Conservation (phyloP, 2,329 filamentous ascomycete genomes). For the Coleophoma crateriformis region DNA sequence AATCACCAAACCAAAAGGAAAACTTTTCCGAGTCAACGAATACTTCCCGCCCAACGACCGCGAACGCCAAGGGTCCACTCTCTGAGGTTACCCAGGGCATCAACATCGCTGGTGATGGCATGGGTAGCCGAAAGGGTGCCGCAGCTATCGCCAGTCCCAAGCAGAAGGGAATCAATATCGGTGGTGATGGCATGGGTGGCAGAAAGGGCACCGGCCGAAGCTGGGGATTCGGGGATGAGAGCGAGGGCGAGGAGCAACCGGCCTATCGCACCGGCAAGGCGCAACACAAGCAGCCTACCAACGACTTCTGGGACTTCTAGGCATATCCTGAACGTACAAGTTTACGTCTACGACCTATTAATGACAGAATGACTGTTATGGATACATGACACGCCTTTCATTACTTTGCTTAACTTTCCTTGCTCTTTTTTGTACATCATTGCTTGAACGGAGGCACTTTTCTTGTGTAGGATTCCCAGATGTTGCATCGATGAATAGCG, state of each 20-base stretch:
- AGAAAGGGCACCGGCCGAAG: constrained; percentile 25
- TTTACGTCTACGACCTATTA: neutral
- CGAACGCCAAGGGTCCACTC: constrained; percentile 20
- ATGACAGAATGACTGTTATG: constrained; percentile 1
- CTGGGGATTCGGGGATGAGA: constrained; percentile 53
- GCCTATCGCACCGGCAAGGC: constrained; percentile 16
- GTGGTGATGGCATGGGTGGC: constrained; percentile 21
- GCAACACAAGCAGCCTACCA: constrained; percentile 19
- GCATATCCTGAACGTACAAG: neutral
- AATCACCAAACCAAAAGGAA: constrained; percentile 45
- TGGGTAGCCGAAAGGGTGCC: constrained; percentile 54
- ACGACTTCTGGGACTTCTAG: constrained; percentile 31
- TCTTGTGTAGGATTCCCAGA: too few species aligned
- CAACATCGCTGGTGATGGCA: constrained; percentile 48
- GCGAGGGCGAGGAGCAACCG: constrained; percentile 34
- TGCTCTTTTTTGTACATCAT: neutral
- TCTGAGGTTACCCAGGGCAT: constrained; percentile 21
- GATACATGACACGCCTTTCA: neutral
- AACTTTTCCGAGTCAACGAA: constrained; percentile 22
- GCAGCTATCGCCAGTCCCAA: constrained; percentile 47
- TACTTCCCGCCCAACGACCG: constrained; percentile 7
- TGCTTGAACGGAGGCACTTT: too few species aligned
- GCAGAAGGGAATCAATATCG: constrained; percentile 26
- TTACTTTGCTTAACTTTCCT: neutral
- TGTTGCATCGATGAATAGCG: too few species aligned